These are phyloP conservation scores for Phaeoacremonium minimum DNA, from an alignment of 2,329 filamentous ascomycete genomes.

Conservation along the genomic window DNA sequence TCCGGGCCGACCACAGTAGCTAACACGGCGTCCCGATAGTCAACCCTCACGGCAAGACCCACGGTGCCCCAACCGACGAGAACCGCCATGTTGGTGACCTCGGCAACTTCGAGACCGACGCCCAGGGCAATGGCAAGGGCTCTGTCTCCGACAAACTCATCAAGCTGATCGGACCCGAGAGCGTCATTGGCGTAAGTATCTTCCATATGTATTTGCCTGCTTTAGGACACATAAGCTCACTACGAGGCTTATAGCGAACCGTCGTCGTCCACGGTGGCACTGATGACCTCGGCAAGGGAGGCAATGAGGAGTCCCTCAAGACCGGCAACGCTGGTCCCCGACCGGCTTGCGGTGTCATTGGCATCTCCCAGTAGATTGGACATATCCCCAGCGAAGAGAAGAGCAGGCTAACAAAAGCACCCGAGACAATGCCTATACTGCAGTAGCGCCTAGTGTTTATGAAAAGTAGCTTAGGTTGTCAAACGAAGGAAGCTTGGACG, in stretches of 20 bases:
- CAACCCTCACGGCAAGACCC: conserved; percentile 91
- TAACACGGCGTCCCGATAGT: conserved; percentile 45
- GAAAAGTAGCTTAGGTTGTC: no score
- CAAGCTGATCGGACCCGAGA: conserved; percentile 95
- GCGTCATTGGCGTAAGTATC: conserved; percentile 77
- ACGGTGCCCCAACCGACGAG: conserved; percentile 80
- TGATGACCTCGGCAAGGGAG: conserved; percentile 93
- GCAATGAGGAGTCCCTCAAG: conserved; percentile 92
- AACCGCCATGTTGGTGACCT: conserved; percentile 94
- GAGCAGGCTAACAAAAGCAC: not conserved
- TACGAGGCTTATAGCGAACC: conserved; percentile 72
- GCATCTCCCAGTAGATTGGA: conserved; percentile 78
- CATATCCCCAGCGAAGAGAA: no score
- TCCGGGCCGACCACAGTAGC: no score
- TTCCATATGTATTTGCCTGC: no score
- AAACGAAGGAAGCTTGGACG: no score
- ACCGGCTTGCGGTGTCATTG: conserved; percentile 95
- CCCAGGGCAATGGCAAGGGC: conserved; percentile 84
- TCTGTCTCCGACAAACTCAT: conserved; percentile 74
- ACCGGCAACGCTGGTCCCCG: conserved; percentile 92
- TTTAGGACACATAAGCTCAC: no score
- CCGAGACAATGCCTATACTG: no score
- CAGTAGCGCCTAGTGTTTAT: no score
- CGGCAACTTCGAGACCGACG: conserved; percentile 95
- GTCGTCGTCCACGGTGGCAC: conserved; percentile 93